Base-by-base conservation (phyloP, 2,329 filamentous ascomycete species). In the Neonectria punicea region DNA sequence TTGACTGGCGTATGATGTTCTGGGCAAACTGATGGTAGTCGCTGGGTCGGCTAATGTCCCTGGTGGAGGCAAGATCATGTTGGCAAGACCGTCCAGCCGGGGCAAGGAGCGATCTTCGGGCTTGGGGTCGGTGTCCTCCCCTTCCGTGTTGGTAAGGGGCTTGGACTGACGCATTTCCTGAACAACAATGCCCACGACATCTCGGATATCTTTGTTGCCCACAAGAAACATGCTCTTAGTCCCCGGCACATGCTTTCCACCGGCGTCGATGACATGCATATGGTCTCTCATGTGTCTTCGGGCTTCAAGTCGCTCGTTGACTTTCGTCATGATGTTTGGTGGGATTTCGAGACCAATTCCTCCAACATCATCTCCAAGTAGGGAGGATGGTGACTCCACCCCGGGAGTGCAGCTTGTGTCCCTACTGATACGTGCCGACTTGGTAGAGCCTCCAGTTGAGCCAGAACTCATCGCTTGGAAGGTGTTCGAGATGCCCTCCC, bases 11-110 rank as follows among this genome's bases (percentile, higher is more conserved):
- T 78, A 79, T 2, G 75, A 73, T 11, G 77, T 75, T 39, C 65
- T 70, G 6, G 79, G 77, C 25, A 76, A 22, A 61, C 70, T 79
- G 46, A 80, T 74, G 1, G 78, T 81, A 1, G 75, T 80, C 5
- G 76, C 75, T 49, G 78, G 75, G 46, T 78, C 77, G 16, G 73
- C 73, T 10, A 61, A 50, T 7, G 66, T 69, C 5, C 70, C 68
- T 18, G 67, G 66, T 9, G 70, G 71, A 5, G 73, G 69, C 14
- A 71, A 62, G 34, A 79, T 78, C 1, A 70, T 61, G 11, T 71
- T 72, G 14, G 49, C 60, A 10, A 36, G 58, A 18, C 67, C 70
- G 8, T 75, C 67, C 4, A 75, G 58, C 8, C 62, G 71, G 34
- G 69, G 69, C 5, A 72, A 59, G 13, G 61, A 60, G 3, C 49